Evolutionary conservation across 352 stramenopile genomes (phyloP).

Genomic region (Globisporangium iwayamae): DNA sequence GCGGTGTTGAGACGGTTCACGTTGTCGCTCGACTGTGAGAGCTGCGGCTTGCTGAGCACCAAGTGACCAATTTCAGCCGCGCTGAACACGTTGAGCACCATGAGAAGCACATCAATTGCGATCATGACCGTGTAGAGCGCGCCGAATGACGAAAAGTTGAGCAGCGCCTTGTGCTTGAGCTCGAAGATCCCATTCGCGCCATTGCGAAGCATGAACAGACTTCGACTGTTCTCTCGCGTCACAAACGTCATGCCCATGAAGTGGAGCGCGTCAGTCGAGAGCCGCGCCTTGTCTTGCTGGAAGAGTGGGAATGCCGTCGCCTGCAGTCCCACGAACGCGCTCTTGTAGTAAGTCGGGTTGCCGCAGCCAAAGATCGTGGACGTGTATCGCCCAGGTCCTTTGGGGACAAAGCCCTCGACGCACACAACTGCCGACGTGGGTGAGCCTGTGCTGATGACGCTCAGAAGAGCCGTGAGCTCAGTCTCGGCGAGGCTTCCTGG

Average conservation of each 20-base stretch:
- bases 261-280: slow-evolving; percentile 23
- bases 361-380: slow-evolving; percentile 34
- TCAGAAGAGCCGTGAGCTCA: slow-evolving; percentile 37
- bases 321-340: slow-evolving; percentile 24
- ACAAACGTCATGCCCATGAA: slow-evolving; percentile 36
- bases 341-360: slow-evolving; percentile 31
- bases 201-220: slow-evolving; percentile 17
- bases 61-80: slow-evolving; percentile 27
- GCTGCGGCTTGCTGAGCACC: slow-evolving; percentile 20
- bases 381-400: slow-evolving; percentile 22
- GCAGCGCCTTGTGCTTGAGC: slow-evolving; percentile 27
- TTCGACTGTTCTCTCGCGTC: slow-evolving; percentile 27
- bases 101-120: slow-evolving; percentile 31
- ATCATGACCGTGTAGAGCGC: slow-evolving; percentile 45
- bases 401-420: slow-evolving; percentile 42
- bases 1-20: slow-evolving; percentile 13
- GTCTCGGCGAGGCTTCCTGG: slow-evolving; percentile 36
- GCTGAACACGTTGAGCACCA: slow-evolving; percentile 31
- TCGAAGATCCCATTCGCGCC: slow-evolving; percentile 3
- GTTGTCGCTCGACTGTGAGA: slow-evolving; percentile 21
- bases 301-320: slow-evolving; percentile 19
- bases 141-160: slow-evolving; percentile 46
- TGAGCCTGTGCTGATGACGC: slow-evolving; percentile 55
- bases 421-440: slow-evolving; percentile 40
- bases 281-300: slow-evolving; percentile 24